Conservation (phyloP, 257 asterid genomes). For the Scutellaria galericulata region DNA sequence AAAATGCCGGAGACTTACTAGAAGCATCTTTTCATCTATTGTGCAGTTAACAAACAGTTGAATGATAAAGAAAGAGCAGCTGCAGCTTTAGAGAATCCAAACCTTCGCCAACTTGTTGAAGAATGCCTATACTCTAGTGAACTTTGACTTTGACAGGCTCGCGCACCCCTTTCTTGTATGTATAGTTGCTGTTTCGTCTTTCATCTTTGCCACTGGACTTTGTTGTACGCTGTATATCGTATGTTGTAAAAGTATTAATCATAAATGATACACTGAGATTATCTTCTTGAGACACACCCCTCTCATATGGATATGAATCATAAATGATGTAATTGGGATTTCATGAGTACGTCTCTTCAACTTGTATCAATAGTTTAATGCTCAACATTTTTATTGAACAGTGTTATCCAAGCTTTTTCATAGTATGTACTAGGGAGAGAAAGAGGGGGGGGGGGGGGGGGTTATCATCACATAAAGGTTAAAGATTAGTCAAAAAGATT, state of each 20-base stretch:
- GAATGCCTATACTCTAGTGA: slow-evolving; percentile 86
- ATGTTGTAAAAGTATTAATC: slow-evolving; percentile 16
- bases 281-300: not conserved
- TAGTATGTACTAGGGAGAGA: too few relatives aligned
- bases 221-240: slow-evolving; percentile 31
- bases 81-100: slow-evolving; percentile 92
- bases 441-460: too few relatives aligned
- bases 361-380: too few relatives aligned
- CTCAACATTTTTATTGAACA: too few relatives aligned
- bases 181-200: slow-evolving; percentile 39
- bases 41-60: slow-evolving; percentile 85
- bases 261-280: not conserved
- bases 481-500: too few relatives aligned
- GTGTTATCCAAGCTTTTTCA: too few relatives aligned
- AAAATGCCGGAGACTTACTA: not conserved
- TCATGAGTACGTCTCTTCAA: not conserved
- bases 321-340: not conserved
- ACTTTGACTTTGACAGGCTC: slow-evolving; percentile 65
- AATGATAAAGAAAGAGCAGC: slow-evolving; percentile 94
- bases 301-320: not conserved
- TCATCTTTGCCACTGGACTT: slow-evolving; percentile 17
- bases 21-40: not conserved
- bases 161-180: slow-evolving; percentile 27
- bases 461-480: too few relatives aligned
- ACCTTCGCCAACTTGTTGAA: slow-evolving; percentile 92